phyloP scores from a whole-genome alignment of 306 rosid genomes.

The Cucurbita pepo region DNA sequence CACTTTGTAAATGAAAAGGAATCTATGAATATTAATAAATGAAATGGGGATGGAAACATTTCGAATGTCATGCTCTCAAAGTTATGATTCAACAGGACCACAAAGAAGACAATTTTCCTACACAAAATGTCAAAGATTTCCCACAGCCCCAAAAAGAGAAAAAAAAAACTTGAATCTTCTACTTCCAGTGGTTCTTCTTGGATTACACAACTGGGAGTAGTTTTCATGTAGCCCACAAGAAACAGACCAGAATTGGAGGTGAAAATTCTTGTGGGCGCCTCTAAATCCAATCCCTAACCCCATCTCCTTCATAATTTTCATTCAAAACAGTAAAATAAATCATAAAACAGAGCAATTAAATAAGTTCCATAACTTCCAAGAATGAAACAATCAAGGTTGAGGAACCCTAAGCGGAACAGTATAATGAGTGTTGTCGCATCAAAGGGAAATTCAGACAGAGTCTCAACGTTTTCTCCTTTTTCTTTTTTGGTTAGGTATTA shows the following conservation, averaged over 20 bases:
- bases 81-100: constrained; percentile 11
- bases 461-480: background rate
- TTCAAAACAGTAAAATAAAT: background rate
- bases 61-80: constrained; percentile 10
- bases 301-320: background rate
- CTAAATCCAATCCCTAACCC: background rate
- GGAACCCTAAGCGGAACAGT: background rate
- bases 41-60: constrained; percentile 1
- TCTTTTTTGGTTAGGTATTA: background rate
- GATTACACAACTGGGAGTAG: background rate
- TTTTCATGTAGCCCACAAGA: constrained; percentile 4
- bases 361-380: background rate
- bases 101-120: background rate
- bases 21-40: constrained; percentile 1
- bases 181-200: constrained; percentile 3
- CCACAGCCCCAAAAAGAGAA: background rate
- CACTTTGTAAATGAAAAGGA: background rate
- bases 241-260: background rate
- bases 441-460: background rate
- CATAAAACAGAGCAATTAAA: background rate
- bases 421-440: constrained; percentile 8
- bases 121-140: constrained; percentile 5
- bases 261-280: background rate
- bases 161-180: background rate
- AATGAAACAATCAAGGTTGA: background rate